Evolutionary conservation across 2,329 filamentous ascomycete genomes (phyloP), one percentile per base, ranked within the genome.

Genomic region (Aspergillus fructus): DNA sequence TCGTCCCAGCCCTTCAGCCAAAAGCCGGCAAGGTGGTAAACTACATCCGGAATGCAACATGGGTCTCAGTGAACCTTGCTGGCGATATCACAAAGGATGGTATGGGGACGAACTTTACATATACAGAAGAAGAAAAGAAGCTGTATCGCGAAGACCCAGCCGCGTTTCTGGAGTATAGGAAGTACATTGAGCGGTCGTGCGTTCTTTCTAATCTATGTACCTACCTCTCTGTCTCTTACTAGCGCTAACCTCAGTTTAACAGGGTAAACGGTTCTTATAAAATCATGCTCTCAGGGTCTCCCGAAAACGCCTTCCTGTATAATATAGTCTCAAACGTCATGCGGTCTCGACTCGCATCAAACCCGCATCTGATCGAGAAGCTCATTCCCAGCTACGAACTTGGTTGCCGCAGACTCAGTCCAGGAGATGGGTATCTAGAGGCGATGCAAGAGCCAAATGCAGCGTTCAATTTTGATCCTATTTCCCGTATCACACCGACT

Each of bases 21-120:
- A 62, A 59, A 15, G 65, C 60, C 0, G 46, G 41, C 1, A 62
- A 64, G 41, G 27, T 71, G 1, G 64, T 66, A 12, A 72, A 67
- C 41, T 73, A 65, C 52, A 65, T 71, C 23, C 68, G 71, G 1
- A 63, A 59, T 17, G 45, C 67, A 9, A 73, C 69, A 2, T 73
- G 70, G 62, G 58, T 73, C 1, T 60, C 66, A 11, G 58, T 49
- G 6, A 68, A 64, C 49, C 43, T 67, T 5, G 49, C 49, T 12
- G 59, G 60, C 5, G 53, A 68, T 13, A 60, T 65, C 24, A 68
- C 68, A n/a, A 61, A 58, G 12, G 56, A 66, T 17, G 63, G 64
- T 0, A 47, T 37, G 7, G 64, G 66, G 0, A 53, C 49, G 0
- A 68, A 69, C 24, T 68, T 69, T 19, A n/a, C 56, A 9, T 67